Base-by-base conservation (phyloP, 805 yeast species). In the Hemisphaericaspora nanyangensis region DNA sequence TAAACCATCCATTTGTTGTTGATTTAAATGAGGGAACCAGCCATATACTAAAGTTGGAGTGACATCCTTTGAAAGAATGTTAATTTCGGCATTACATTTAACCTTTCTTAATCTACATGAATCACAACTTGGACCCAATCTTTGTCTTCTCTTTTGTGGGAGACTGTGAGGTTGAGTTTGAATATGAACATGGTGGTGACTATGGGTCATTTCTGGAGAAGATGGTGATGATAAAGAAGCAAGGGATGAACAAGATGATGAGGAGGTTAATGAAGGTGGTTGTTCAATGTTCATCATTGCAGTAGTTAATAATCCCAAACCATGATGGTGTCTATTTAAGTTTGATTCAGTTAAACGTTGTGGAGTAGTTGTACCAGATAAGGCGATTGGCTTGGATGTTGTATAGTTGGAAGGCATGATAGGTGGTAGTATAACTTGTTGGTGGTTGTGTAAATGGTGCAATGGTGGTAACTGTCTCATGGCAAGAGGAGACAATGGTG, bases 121-220 rank as follows among this genome's bases (percentile, higher is more conserved):
- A 55, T 83, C 89, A 58, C 91, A 83, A 29, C 85, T 77, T 3
- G 89, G 89, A 0, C 91, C 89, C 15, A 76, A 65, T 43, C 91
- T 63, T 60, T 83, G 90, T 49, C 88, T 63, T 46, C 74, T 61
- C 48, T 63, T 65, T 13, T 24, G 25, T 34, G 38, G 37, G 18
- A n/a, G 12, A 13, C n/a, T 13, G 10, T 16, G 39, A 8, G 12
- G 12, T n/a, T 13, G 8, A 20, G 37, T 12, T 22, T n/a, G 20
- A 31, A 28, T 4, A 26, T 8, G 4, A 31, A 15, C 13, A 32
- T 26, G 18, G 43, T 24, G 18, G 34, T 33, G 17, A 29, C 7
- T 8, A 22, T 22, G 26, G 11, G 26, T 8, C 26, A 22, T 8
- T 22, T 8, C 26, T n/a, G 46, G 42, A 22, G 43, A 26, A 11